Conservation (phyloP, 1,284 basidiomycete genomes). For the Schizopora paradoxa region DNA sequence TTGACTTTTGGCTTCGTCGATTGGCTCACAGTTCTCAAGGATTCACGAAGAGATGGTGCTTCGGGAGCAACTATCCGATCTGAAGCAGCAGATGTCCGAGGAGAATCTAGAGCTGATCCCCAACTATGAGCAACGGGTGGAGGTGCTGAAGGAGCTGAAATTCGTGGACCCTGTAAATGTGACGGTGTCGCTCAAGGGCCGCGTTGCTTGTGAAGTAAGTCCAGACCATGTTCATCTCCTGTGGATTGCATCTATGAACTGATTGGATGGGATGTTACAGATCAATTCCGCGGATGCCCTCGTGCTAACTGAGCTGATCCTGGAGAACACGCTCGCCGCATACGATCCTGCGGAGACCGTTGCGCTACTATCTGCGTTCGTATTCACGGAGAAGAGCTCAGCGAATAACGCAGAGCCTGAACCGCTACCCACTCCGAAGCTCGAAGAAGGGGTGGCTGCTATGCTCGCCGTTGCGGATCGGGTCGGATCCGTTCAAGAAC, state of each 20-base stretch:
- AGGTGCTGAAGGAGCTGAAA: constrained; percentile 85
- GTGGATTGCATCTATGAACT: neutral
- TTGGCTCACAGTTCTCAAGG: constrained; percentile 63
- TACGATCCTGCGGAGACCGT: constrained; percentile 96
- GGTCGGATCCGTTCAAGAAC: constrained; percentile 75
- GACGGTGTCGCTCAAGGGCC: constrained; percentile 92
- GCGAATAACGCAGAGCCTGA: no score
- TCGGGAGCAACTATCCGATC: constrained; percentile 62
- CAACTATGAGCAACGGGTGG: constrained; percentile 93
- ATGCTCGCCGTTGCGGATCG: constrained; percentile 82
- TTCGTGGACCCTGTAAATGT: constrained; percentile 94
- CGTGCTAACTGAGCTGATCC: constrained; percentile 92
- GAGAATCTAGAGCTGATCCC: constrained; percentile 96
- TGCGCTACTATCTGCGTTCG: constrained; percentile 93
- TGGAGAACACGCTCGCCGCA: constrained; percentile 88
- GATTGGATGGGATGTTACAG: constrained; percentile 35
- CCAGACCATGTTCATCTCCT: neutral
- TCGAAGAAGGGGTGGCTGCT: constrained; percentile 75
- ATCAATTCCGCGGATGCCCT: constrained; percentile 98
- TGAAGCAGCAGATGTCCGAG: constrained; percentile 85
- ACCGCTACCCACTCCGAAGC: constrained; percentile 71
- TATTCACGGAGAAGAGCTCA: constrained; percentile 98
- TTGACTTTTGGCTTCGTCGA: no score
- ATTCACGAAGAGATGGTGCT: constrained; percentile 75
- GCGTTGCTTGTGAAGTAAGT: constrained; percentile 92